A percentile compares a stretch with the other conserved stretches of the same genome.
Evolutionary conservation across 805 yeast genomes (phyloP).

Genomic region (Candida coleopterorum): DNA sequence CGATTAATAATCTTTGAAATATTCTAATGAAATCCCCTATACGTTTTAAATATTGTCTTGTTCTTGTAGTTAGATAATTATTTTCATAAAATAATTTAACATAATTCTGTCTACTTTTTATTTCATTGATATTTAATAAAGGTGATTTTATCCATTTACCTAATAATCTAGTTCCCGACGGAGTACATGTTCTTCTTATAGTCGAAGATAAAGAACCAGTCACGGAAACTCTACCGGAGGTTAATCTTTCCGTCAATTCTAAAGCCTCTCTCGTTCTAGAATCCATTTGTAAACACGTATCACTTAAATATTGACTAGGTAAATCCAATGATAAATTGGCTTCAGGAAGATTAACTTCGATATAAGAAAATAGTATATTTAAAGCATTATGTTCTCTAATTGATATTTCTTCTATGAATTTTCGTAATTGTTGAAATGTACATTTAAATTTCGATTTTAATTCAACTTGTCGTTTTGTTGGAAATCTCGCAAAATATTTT

Average conservation of each 20-base stretch:
- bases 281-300: conserved; percentile 68
- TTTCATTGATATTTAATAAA: conserved; percentile 51
- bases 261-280: conserved; percentile 71
- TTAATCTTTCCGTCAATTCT: conserved; percentile 57
- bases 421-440: conserved; percentile 33
- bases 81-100: conserved; percentile 28
- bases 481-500: conserved; percentile 57
- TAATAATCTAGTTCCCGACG: conserved; percentile 76
- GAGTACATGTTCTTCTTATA: conserved; percentile 69
- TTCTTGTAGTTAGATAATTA: conserved; percentile 12
- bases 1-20: conserved; percentile 45
- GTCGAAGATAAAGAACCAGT: conserved; percentile 70
- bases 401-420: conserved; percentile 25
- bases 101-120: conserved; percentile 44
- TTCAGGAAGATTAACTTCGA: conserved; percentile 69
- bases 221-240: conserved; percentile 43
- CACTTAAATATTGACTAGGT: conserved; percentile 56
- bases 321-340: conserved; percentile 56
- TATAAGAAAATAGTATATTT: conserved; percentile 56
- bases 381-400: conserved; percentile 57
- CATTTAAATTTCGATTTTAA: conserved; percentile 27
- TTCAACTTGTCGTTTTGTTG: conserved; percentile 27
- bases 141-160: conserved; percentile 84
- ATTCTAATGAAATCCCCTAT: conserved; percentile 57
- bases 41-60: conserved; percentile 35